Evolutionary conservation across 495 filamentous ascomycete species (phyloP), one percentile per base, ranked within the genome.

Genomic region (Xylaria acuta): DNA sequence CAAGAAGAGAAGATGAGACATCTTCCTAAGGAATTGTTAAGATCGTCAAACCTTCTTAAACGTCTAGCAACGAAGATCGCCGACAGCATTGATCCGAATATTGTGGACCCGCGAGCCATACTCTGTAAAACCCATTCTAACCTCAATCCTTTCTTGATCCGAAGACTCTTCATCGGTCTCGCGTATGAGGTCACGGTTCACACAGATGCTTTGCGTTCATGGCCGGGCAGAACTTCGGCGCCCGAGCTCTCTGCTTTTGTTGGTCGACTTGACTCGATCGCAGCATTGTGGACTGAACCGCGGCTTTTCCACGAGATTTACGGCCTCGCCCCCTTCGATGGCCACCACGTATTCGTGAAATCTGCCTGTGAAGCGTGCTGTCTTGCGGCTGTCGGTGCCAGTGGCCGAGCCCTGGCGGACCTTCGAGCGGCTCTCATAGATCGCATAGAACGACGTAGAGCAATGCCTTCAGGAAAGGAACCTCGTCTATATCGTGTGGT

Each of bases 341-440:
- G 32, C 18, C 70, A 73, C 38, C 78, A 78, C 38, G 59, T 78
- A 41, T 76, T 67, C 27, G 78, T 84, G 0, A 60, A 30, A 34
- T 79, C 75, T 1, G 73, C 79, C 5, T 87, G 85, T 54, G 76
- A 83, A 62, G 85, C 84, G n/a, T 87, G 85, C 68, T 81, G 85
- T 38, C 72, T 87, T 16, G 75, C 80, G 2, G 76, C 77, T 20
- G 60, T 87, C 1, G 84, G 85, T n/a, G 82, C 80, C 2, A 79
- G 79, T 43, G 69, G 66, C 11, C 73, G 77, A 18, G 60, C 79
- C 1, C 71, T 87, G 6, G 70, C 78, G 8, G 82, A 82, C 58
- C 70, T 87, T 27, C 67, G 82, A 51, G 75, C 81, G 6, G 77
- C 77, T 32, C 69, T 85, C 49, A 4, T 80, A 7, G 79, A 82